Percentiles rank a stretch among this genome's conserved stretches.
phyloP scores from a whole-genome alignment of 2,329 filamentous ascomycete species.

The Apiospora hydei region DNA sequence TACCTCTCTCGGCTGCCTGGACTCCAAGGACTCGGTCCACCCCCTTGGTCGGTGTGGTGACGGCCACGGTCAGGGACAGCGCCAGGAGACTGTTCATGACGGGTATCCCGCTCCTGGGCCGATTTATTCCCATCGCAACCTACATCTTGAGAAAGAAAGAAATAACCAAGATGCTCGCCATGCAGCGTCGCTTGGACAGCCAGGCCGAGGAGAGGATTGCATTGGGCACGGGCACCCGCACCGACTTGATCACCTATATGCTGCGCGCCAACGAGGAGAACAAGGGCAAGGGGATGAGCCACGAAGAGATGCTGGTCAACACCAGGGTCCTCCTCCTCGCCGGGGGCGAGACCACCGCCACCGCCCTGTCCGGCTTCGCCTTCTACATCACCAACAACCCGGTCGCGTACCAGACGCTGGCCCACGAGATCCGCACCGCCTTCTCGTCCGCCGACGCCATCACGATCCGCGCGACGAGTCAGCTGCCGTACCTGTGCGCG shows the following conservation, averaged over 20 bases:
- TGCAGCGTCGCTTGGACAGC: background rate
- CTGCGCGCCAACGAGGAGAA: constrained; percentile 5
- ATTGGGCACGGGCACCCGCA: background rate
- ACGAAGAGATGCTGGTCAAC: constrained; percentile 22
- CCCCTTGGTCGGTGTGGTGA: constrained; percentile 5
- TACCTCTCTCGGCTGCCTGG: constrained; percentile 28
- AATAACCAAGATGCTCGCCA: background rate
- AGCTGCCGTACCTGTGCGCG: constrained; percentile 25
- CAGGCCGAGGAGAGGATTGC: background rate
- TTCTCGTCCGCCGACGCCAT: constrained; percentile 21
- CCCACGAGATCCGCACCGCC: constrained; percentile 19
- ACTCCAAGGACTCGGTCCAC: background rate
- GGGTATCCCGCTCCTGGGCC: background rate
- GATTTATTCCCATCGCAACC: background rate
- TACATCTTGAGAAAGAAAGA: background rate
- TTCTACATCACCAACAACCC: constrained; percentile 21
- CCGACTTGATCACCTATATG: constrained; percentile 8
- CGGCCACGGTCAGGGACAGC: background rate
- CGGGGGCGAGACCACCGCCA: constrained; percentile 27
- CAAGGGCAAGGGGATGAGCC: constrained; percentile 22
- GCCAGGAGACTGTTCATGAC: background rate
- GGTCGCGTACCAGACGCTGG: constrained; percentile 10
- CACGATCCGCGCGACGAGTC: constrained; percentile 9
- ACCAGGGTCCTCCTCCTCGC: constrained; percentile 21
- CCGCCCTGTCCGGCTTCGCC: constrained; percentile 24